These are phyloP conservation scores for Aspergillus carbonarius DNA, from an alignment of 2,329 filamentous ascomycete species.

Conservation along the genomic window DNA sequence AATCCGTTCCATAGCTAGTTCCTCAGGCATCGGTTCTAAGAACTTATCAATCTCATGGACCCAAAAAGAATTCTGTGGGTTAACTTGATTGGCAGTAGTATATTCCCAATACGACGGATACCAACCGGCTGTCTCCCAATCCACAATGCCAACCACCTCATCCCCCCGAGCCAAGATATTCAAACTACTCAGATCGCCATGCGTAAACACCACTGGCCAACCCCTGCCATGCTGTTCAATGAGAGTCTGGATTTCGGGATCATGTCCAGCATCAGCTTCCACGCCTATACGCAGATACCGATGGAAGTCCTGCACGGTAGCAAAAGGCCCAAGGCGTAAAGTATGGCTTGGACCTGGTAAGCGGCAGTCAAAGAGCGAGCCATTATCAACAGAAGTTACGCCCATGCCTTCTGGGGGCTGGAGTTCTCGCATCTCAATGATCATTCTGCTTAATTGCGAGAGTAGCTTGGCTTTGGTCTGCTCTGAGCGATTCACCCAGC, in stretches of 20 bases:
- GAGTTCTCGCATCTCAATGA: conserved; percentile 33
- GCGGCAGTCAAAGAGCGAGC: conserved; percentile 34
- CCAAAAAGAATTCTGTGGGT: conserved; percentile 21
- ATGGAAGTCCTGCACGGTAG: conserved; percentile 38
- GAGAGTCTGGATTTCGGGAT: conserved; percentile 32
- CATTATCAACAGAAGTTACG: conserved; percentile 33
- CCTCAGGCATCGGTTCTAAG: too few species aligned
- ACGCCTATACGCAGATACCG: conserved; percentile 33
- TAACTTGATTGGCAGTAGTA: conserved; percentile 42
- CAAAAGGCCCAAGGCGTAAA: conserved; percentile 33
- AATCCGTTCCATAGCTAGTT: too few species aligned
- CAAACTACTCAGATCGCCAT: conserved; percentile 51
- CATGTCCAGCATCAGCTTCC: conserved; percentile 26
- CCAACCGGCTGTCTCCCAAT: conserved; percentile 35
- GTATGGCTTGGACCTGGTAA: conserved; percentile 21
- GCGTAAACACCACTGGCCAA: conserved; percentile 47
- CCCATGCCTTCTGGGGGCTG: conserved; percentile 23
- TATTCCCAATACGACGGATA: conserved; percentile 35
- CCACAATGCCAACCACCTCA: conserved; percentile 41
- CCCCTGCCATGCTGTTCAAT: conserved; percentile 31
- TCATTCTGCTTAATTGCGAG: conserved; percentile 27
- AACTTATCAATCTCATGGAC: too few species aligned
- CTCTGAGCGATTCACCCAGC: conserved; percentile 32
- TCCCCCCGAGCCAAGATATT: conserved; percentile 37
- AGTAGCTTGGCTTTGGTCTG: conserved; percentile 38